A percentile compares a stretch with the other conserved stretches of the same genome.
These are phyloP conservation scores for Colletotrichum godetiae DNA, from an alignment of 2,329 filamentous ascomycete genomes.

Conservation along the genomic window DNA sequence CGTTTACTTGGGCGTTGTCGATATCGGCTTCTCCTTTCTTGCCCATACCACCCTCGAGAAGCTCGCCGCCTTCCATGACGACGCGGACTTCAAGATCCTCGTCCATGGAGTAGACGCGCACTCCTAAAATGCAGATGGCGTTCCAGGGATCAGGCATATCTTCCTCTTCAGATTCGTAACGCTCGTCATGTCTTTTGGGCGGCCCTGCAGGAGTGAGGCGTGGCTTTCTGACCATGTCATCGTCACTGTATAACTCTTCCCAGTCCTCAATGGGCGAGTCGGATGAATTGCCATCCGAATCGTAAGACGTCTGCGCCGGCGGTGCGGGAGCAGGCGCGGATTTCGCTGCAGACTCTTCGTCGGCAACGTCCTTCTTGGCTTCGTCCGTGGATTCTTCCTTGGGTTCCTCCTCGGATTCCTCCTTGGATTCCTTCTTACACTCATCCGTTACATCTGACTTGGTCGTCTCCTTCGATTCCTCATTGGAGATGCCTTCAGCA, in stretches of 20 bases:
- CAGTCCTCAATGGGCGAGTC: conserved; percentile 70
- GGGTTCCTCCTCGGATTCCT: not conserved
- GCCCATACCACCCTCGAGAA: conserved; percentile 67
- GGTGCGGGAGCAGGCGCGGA: conserved; percentile 27
- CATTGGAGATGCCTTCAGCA: not conserved
- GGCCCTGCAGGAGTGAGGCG: conserved; percentile 51
- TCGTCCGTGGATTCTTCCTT: conserved; percentile 31
- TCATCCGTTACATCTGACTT: not conserved
- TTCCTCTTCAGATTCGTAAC: conserved; percentile 67
- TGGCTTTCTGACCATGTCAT: conserved; percentile 67
- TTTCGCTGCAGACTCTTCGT: conserved; percentile 34
- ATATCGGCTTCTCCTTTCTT: conserved; percentile 66
- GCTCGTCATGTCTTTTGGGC: conserved; percentile 46
- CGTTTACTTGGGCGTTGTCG: conserved; percentile 68
- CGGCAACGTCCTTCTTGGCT: conserved; percentile 29
- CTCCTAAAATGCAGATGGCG: conserved; percentile 69
- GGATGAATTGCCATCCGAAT: conserved; percentile 66
- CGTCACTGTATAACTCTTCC: conserved; percentile 68
- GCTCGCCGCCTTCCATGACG: conserved; percentile 65
- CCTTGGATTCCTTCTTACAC: not conserved
- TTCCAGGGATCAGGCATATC: conserved; percentile 70
- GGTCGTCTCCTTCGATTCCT: not conserved
- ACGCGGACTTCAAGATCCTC: conserved; percentile 63
- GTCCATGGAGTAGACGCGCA: conserved; percentile 72
- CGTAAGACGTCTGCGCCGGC: conserved; percentile 32